Evolutionary conservation across 2,329 filamentous ascomycete genomes (phyloP).

Genomic region (Colletotrichum tamarilloi): DNA sequence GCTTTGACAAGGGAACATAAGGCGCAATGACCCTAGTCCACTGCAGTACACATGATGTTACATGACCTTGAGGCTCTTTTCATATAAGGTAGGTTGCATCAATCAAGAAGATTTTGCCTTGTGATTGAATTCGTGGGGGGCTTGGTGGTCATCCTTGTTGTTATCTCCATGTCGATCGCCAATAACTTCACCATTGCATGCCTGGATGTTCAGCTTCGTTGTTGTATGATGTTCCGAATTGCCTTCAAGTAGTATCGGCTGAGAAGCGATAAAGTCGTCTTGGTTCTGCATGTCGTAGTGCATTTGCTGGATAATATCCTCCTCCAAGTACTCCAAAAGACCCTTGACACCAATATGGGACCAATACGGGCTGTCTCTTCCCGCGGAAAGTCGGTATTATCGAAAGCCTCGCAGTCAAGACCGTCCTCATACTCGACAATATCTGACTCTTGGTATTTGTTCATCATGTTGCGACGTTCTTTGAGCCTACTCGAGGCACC

Average conservation of each 20-base stretch:
- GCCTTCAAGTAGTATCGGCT: not conserved
- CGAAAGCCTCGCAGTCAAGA: not conserved
- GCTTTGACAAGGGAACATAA: not conserved
- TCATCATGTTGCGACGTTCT: not conserved
- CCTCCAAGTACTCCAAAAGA: not conserved
- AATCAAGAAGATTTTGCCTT: no score
- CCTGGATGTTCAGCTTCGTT: not conserved
- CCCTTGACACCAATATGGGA: not conserved
- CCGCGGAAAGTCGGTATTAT: not conserved
- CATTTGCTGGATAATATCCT: not conserved
- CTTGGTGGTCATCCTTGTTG: not conserved
- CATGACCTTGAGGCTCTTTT: no score
- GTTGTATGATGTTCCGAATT: not conserved
- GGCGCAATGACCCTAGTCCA: not conserved
- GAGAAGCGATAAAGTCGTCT: not conserved
- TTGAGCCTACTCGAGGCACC: not conserved
- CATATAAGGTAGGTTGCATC: no score
- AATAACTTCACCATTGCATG: not conserved
- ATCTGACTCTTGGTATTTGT: not conserved
- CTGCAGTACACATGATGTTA: no score
- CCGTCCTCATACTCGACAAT: not conserved
- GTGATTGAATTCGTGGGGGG: no score
- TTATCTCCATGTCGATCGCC: not conserved
- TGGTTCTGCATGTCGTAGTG: not conserved
- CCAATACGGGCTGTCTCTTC: not conserved